Conservation (phyloP, 371 early-diverging fungal genomes). For the Circinella minor region DNA sequence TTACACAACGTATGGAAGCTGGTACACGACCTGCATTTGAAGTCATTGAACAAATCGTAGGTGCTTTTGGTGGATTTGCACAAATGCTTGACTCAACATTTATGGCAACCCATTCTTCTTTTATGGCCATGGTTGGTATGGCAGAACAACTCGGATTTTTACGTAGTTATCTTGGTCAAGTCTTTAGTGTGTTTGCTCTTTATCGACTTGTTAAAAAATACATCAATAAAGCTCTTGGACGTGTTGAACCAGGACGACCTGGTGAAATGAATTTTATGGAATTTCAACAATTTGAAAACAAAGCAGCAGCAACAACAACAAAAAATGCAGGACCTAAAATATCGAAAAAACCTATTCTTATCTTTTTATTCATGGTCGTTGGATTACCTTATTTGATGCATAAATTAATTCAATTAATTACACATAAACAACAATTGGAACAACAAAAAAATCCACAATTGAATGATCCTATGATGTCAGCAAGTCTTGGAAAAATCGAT, state of each 20-base stretch:
- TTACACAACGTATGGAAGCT: constrained; percentile 86
- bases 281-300: constrained; percentile 68
- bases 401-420: constrained; percentile 78
- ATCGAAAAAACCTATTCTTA: constrained; percentile 74
- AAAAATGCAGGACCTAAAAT: constrained; percentile 31
- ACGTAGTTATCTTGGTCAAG: constrained; percentile 81
- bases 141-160: constrained; percentile 95
- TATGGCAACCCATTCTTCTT: constrained; percentile 95
- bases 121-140: constrained; percentile 98
- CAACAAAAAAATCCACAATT: constrained; percentile 10
- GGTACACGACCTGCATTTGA: constrained; percentile 92
- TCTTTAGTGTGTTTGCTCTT: constrained; percentile 80
- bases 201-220: constrained; percentile 62
- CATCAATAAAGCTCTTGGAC: constrained; percentile 15
- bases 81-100: constrained; percentile 98
- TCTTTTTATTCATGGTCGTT: constrained; percentile 85
- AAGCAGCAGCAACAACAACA: constrained; percentile 8
- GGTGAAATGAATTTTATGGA: constrained; percentile 68
- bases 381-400: constrained; percentile 95
- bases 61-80: constrained; percentile 95
- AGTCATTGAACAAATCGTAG: constrained; percentile 90
- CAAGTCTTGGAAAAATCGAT: constrained; percentile 15
- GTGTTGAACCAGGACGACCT: constrained; percentile 43
- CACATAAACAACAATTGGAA: constrained; percentile 28
- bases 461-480: background rate